Base-by-base conservation (phyloP, 2,329 filamentous ascomycete species). In the Cladorrhinum sp. region DNA sequence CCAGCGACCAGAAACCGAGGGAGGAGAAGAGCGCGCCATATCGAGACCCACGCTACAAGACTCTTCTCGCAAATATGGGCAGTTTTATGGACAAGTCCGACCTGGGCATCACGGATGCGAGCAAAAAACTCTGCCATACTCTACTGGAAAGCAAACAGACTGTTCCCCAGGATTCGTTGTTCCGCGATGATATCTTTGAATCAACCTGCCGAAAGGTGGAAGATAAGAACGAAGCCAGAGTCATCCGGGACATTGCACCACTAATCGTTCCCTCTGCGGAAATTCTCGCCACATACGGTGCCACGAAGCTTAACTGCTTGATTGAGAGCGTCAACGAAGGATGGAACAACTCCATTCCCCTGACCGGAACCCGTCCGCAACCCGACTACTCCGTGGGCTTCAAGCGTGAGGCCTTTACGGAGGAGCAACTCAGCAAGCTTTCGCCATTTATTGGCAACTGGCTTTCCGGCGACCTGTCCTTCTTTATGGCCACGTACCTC, bases 311-410 rank as follows among this genome's bases (percentile, higher is more conserved):
- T n/a, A 55, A 71, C 51, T 16, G 7, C 48, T 49, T 63, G n/a
- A 20, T 55, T 18, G 58, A 63, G 30, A 63, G 55, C 55, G 42
- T 57, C 16, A 57, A 57, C 55, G 55, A 57, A 57, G 55, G 55
- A 59, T 80, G 77, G 77, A 73, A 72, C 57, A 75, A 74, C 62
- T 73, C 73, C 5, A 69, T 77, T 36, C 71, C 76, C 6, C 42
- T 80, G 1, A 71, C 64, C 28, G 67, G 68, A 1, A 64, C 72
- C 53, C 72, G 72, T 55, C 78, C 75, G 9, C 76, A 81, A 66
- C 77, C 77, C 1, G 75, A 80, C 65, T 80, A 77, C 64, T 72
- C 74, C 24, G 71, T 79, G 3, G 76, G 76, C 28, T 80, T 81
- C 63, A 68, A 55, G 49, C 68, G 72, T 18, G 64, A 71, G 3